Percentiles rank a stretch among this genome's conserved stretches.
phyloP scores from a whole-genome alignment of 441 rosid species.

The Corymbia citriodora region DNA sequence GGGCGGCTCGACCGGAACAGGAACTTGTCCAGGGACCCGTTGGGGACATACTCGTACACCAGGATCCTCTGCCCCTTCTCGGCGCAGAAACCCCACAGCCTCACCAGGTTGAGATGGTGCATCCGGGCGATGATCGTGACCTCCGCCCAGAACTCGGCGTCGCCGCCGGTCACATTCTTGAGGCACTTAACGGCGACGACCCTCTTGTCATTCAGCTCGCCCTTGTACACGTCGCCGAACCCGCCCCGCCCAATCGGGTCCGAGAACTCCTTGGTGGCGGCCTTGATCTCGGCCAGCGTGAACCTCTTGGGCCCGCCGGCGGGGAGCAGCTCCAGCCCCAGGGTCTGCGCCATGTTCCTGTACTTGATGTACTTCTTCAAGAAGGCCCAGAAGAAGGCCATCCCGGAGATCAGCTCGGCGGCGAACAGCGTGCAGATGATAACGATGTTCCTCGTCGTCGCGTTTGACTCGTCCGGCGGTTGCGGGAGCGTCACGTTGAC shows the following conservation, averaged over 20 bases:
- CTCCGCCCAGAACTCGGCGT: constrained; percentile 70
- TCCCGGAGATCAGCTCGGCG: constrained; percentile 54
- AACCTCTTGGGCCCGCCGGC: constrained; percentile 73
- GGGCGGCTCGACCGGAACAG: constrained; percentile 30
- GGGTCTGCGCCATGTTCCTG: constrained; percentile 65
- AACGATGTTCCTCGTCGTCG: constrained; percentile 41
- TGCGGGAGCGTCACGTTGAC: constrained; percentile 44
- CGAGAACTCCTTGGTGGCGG: constrained; percentile 48
- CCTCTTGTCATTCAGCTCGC: constrained; percentile 55
- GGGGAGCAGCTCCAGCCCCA: constrained; percentile 63
- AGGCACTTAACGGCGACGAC: constrained; percentile 62
- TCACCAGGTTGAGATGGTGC: constrained; percentile 68
- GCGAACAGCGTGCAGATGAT: constrained; percentile 52
- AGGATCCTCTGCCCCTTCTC: constrained; percentile 60
- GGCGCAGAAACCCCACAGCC: constrained; percentile 68
- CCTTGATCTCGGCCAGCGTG: constrained; percentile 46
- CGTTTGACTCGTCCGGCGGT: constrained; percentile 42
- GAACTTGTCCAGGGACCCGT: constrained; percentile 58
- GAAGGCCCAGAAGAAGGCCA: constrained; percentile 51
- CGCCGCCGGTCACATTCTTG: constrained; percentile 54
- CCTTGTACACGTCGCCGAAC: constrained; percentile 68
- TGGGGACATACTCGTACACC: constrained; percentile 57
- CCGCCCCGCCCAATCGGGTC: constrained; percentile 58
- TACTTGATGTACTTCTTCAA: constrained; percentile 63
- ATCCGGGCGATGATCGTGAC: constrained; percentile 67